phyloP scores from a whole-genome alignment of 2,329 filamentous ascomycete species.

The Aureobasidium vineae region DNA sequence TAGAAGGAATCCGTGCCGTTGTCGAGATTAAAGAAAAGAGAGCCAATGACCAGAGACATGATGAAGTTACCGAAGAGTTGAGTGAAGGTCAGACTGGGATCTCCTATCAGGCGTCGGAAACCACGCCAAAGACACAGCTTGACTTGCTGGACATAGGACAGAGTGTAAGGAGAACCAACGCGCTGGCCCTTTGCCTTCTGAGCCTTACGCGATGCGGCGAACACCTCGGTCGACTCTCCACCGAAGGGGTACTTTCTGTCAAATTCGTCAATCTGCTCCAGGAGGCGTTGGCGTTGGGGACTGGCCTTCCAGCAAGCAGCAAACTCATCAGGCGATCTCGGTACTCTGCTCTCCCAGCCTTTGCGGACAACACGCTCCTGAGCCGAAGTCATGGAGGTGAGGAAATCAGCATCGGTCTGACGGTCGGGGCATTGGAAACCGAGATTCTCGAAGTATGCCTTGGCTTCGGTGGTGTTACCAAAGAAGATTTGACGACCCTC shows the following conservation, averaged over 20 bases:
- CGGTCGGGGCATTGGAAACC: conserved; percentile 71
- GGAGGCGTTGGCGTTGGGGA: conserved; percentile 46
- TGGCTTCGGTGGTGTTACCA: conserved; percentile 62
- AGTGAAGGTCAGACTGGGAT: conserved; percentile 70
- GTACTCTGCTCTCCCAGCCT: conserved; percentile 48
- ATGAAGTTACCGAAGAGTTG: conserved; percentile 68
- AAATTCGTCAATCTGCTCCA: conserved; percentile 49
- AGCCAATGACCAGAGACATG: conserved; percentile 74
- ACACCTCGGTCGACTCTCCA: conserved; percentile 47
- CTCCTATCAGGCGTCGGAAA: conserved; percentile 71
- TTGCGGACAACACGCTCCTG: conserved; percentile 48
- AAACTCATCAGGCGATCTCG: conserved; percentile 52
- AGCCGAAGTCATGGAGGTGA: conserved; percentile 67
- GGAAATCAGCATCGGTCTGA: conserved; percentile 72
- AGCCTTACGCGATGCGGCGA: conserved; percentile 47
- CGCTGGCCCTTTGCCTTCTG: conserved; percentile 54
- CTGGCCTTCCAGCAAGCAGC: conserved; percentile 56
- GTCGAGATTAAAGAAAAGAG: conserved; percentile 76
- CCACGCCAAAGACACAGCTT: conserved; percentile 77
- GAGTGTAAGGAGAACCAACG: conserved; percentile 70
- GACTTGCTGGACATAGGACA: conserved; percentile 74
- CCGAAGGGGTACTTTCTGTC: conserved; percentile 48
- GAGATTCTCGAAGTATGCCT: conserved; percentile 66
- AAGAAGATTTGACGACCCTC: conserved; percentile 71
- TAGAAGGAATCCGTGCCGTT: conserved; percentile 70